A percentile compares a stretch with the other conserved stretches of the same genome.
Conservation (phyloP, 768 basidiomycete genomes). For the Mrakia gelida region DNA sequence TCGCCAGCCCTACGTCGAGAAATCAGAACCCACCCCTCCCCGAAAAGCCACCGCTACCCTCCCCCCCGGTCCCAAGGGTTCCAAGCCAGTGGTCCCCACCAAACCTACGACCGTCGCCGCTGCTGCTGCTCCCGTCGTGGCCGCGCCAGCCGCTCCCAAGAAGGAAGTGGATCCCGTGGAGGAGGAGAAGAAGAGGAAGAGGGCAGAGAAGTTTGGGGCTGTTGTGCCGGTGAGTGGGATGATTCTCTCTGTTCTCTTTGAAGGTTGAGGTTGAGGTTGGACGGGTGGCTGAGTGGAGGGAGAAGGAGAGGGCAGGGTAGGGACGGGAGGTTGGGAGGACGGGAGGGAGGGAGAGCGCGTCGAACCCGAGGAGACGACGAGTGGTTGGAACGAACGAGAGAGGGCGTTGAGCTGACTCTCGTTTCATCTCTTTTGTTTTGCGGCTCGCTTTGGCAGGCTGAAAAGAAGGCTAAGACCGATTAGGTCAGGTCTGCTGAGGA, state of each 20-base stretch:
- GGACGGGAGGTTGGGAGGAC: neutral
- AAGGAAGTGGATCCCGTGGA: slow-evolving; percentile 25
- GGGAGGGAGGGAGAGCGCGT: neutral
- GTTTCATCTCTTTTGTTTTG: neutral
- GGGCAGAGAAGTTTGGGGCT: slow-evolving; percentile 28
- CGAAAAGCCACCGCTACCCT: slow-evolving; percentile 4
- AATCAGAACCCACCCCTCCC: slow-evolving; percentile 16
- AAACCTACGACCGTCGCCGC: neutral
- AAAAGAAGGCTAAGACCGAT: slow-evolving; percentile 16
- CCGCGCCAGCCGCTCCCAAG: neutral
- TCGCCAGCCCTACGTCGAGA: slow-evolving; percentile 28
- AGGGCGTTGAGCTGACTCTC: neutral
- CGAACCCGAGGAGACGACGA: neutral
- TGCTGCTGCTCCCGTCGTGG: slow-evolving; percentile 1
- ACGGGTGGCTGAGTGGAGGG: neutral
- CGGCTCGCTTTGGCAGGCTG: neutral
- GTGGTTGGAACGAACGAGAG: neutral
- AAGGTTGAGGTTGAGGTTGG: neutral
- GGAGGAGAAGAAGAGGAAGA: slow-evolving; percentile 32
- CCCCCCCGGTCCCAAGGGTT: neutral
- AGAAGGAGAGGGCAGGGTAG: neutral
- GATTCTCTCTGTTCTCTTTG: neutral
- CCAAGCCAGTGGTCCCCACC: neutral
- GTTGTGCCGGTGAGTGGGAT: slow-evolving; percentile 13
- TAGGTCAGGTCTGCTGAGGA: neutral